Base-by-base conservation (phyloP, 129 eudicot genomes). In the Artemisia argyi region DNA sequence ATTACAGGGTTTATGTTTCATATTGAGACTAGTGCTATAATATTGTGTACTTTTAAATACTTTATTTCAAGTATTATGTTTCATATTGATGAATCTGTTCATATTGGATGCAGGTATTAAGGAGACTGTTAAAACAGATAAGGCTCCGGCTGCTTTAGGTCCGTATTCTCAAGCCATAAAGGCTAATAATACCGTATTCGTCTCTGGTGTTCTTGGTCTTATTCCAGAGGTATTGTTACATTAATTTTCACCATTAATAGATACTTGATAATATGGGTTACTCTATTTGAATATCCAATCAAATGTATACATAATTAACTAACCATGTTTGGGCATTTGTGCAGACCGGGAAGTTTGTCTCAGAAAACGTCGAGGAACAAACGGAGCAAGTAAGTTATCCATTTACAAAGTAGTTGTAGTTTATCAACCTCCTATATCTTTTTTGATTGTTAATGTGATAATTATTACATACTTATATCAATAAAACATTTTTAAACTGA, bases 131-230 rank as follows among this genome's bases (percentile, higher is more conserved):
- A 67, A 79, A 64, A 90, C 99, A 0, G 97, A 90, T 11, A 94
- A 90, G 73, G 97, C 99, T 76, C 99, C 97, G 12, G 98, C 97
- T 44, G 99, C 99, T 60, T 81, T 94, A 71, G 99, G 97, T 56
- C 96, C 99, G 10, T 90, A 90, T 78, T 90, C 96, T 30, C 99
- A 94, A 79, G 99, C 97, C 44, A 88, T 88, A n/a, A 94, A 94
- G 73, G 80, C 88, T 54, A 81, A 88, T 58, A 83, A 90, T 72
- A 74, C 90, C 65, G 81, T 94, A 61, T 94, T 76, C 15, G 73
- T 94, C 58, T 94, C 99, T 73, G 99, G 99, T 68, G 82, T 75
- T 69, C 97, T 94, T 69, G 99, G 99, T 73, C 89, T 94, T 28
- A 67, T 88, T 81, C 99, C 99, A 2, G 93, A 94, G 99, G 97